Conservation (phyloP, 139 green algal species). For the Volvox reticuliferus region DNA sequence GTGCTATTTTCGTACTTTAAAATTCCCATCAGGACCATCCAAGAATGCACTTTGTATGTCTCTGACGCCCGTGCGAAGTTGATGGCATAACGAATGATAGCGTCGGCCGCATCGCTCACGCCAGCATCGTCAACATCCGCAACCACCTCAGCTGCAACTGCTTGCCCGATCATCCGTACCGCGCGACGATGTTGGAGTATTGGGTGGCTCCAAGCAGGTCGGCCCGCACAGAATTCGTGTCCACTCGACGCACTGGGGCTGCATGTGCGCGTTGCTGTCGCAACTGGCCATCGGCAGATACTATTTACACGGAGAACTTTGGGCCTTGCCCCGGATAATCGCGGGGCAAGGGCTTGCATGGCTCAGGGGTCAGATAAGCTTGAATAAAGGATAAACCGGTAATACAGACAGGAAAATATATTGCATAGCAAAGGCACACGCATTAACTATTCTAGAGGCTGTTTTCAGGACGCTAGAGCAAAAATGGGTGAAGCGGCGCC, state of each 20-base stretch:
- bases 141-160: neutral
- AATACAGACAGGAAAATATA: neutral
- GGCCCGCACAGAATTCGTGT: neutral
- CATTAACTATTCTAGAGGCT: too few relatives aligned
- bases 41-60: constrained; percentile 69
- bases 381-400: neutral
- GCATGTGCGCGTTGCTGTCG: neutral
- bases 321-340: neutral
- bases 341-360: constrained; percentile 32
- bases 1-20: constrained; percentile 64
- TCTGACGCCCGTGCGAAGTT: constrained; percentile 60
- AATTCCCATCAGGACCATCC: constrained; percentile 72
- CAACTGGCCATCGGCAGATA: neutral
- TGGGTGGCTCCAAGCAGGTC: neutral
- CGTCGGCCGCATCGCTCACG: constrained; percentile 30
- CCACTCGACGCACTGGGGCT: neutral
- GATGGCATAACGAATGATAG: constrained; percentile 64
- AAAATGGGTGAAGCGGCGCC: constrained; percentile 4
- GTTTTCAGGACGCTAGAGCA: neutral
- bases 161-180: neutral
- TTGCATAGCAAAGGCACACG: too few relatives aligned
- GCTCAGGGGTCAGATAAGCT: neutral
- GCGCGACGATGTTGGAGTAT: neutral
- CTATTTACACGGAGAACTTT: neutral
- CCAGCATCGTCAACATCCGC: constrained; percentile 10